Evolutionary conservation across 805 yeast species (phyloP).

Genomic region (Pichia manshurica): DNA sequence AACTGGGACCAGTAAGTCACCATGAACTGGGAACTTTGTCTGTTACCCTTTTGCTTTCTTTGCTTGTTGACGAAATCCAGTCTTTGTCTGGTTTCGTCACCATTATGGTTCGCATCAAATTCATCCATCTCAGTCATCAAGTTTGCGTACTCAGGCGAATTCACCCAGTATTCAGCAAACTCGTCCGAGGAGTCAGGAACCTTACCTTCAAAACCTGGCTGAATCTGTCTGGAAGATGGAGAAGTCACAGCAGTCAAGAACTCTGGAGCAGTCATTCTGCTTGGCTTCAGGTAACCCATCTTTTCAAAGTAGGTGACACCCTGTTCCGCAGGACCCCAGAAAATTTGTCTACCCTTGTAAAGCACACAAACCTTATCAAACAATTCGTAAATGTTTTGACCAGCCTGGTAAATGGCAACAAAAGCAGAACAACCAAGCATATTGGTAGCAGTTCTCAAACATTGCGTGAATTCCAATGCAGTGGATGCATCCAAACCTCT

Average conservation of each 20-base stretch:
- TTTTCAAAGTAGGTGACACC: constrained; percentile 54
- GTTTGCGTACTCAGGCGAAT: constrained; percentile 47
- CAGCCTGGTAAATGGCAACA: constrained; percentile 42
- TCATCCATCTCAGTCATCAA: constrained; percentile 33
- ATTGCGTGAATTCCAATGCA: constrained; percentile 67
- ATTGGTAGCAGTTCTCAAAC: constrained; percentile 41
- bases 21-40: constrained; percentile 33
- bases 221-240: constrained; percentile 12
- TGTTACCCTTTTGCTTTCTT: constrained; percentile 37
- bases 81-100: constrained; percentile 31
- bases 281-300: constrained; percentile 47
- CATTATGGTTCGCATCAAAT: constrained; percentile 28
- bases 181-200: constrained; percentile 62
- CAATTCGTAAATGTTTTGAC: constrained; percentile 56
- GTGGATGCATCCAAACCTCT: constrained; percentile 84
- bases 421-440: constrained; percentile 14
- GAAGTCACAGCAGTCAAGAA: constrained; percentile 24
- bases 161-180: constrained; percentile 54
- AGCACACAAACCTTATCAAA: constrained; percentile 60
- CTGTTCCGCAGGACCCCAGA: constrained; percentile 50
- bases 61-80: constrained; percentile 27
- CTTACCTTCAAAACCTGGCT: constrained; percentile 22
- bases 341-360: constrained; percentile 57
- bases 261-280: constrained; percentile 21
- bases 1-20: constrained; percentile 47